A percentile compares a stretch with the other conserved stretches of the same genome.
Evolutionary conservation across 176 grass and related monocot species (phyloP).

Genomic region (Poa annua): DNA sequence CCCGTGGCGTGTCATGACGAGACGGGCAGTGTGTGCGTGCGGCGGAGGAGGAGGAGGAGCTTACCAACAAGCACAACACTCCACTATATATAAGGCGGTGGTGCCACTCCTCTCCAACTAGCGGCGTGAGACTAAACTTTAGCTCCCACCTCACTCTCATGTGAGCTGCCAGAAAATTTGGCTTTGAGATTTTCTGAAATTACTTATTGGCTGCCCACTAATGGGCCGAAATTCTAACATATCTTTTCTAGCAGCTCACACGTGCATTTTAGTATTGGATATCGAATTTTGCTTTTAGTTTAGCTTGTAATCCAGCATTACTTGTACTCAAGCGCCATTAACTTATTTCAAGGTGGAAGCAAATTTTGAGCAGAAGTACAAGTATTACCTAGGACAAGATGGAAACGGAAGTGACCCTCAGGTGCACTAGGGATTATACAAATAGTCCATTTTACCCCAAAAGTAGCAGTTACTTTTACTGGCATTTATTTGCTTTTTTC

Average conservation of each 20-base stretch:
- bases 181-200: too few species aligned
- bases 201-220: too few species aligned
- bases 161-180: too few species aligned
- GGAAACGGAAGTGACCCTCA: conserved; percentile 75
- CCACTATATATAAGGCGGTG: too few species aligned
- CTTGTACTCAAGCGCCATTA: conserved; percentile 31
- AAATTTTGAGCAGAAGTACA: conserved; percentile 73
- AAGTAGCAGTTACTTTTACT: background rate
- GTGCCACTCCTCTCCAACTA: too few species aligned
- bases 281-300: conserved; percentile 4
- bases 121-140: too few species aligned
- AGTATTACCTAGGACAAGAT: conserved; percentile 76
- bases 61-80: too few species aligned
- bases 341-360: conserved; percentile 64
- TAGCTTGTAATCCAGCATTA: conserved; percentile 30
- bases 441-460: background rate
- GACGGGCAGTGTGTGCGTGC: too few species aligned
- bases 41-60: too few species aligned
- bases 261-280: conserved; percentile 21
- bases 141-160: too few species aligned
- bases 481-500: conserved; percentile 5
- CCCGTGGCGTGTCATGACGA: too few species aligned
- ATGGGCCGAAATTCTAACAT: too few species aligned
- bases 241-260: background rate
- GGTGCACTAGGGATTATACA: conserved; percentile 51